These are phyloP conservation scores for Hericium erinaceus DNA, from an alignment of 768 basidiomycete species.

Conservation along the genomic window DNA sequence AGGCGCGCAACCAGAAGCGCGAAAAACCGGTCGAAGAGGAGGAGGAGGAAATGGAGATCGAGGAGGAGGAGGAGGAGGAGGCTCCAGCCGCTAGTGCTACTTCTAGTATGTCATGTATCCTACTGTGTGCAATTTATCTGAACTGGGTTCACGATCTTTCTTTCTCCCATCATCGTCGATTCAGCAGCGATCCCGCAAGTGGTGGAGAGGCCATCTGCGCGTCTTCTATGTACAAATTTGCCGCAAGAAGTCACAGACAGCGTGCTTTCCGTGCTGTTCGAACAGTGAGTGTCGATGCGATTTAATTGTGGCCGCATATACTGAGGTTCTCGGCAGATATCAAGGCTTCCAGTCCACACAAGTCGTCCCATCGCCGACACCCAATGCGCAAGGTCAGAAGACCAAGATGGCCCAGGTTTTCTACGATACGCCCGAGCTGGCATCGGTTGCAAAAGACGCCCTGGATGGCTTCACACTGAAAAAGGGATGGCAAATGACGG, in stretches of 20 bases:
- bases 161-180: constrained; percentile 25
- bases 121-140: not conserved
- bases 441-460: constrained; percentile 70
- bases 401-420: constrained; percentile 75
- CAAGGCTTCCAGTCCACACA: constrained; percentile 71
- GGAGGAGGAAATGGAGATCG: constrained; percentile 91
- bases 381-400: constrained; percentile 52
- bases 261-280: constrained; percentile 80
- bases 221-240: constrained; percentile 74
- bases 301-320: not conserved
- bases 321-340: constrained; percentile 41
- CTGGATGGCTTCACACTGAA: constrained; percentile 82
- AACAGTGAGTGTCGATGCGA: constrained; percentile 56
- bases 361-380: constrained; percentile 59
- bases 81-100: constrained; percentile 18
- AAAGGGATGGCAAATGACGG: constrained; percentile 77
- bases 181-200: constrained; percentile 29
- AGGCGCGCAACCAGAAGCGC: constrained; percentile 50
- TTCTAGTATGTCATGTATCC: constrained; percentile 35
- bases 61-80: constrained; percentile 67
- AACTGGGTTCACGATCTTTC: constrained; percentile 8
- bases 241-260: constrained; percentile 87
- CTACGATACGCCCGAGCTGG: constrained; percentile 70
- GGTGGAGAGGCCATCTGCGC: constrained; percentile 35
- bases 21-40: constrained; percentile 51